Conservation (phyloP, 495 filamentous ascomycete species). For the Lepidopterella palustris region DNA sequence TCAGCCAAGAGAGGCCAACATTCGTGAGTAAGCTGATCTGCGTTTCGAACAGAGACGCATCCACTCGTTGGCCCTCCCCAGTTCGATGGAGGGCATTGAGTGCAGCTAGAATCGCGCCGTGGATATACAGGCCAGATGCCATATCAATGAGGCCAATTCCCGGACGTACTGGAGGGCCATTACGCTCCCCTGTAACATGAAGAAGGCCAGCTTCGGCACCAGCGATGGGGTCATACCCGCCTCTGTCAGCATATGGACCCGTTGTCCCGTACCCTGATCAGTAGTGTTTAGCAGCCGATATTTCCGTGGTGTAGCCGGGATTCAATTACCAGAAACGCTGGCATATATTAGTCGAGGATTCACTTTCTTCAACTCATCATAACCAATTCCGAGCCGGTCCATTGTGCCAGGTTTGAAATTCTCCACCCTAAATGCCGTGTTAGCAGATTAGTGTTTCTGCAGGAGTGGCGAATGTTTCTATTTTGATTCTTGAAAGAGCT, state of each 20-base stretch:
- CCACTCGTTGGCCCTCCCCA: conserved; percentile 33
- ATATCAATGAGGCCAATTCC: conserved; percentile 36
- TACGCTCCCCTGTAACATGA: conserved; percentile 36
- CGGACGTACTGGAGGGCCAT: conserved; percentile 31
- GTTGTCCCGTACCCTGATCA: conserved; percentile 24
- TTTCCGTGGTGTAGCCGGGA: background rate
- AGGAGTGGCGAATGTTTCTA: too few relatives aligned
- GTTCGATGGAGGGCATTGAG: conserved; percentile 31
- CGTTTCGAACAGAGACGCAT: conserved; percentile 32
- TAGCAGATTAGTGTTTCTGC: too few relatives aligned
- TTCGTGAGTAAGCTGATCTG: conserved; percentile 34
- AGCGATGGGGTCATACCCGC: conserved; percentile 31
- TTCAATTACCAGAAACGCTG: conserved; percentile 24
- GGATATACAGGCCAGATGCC: conserved; percentile 35
- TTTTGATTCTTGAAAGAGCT: background rate
- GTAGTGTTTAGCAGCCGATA: background rate
- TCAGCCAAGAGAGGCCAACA: conserved; percentile 32
- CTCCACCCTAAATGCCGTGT: background rate
- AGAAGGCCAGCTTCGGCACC: conserved; percentile 35
- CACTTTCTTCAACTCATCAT: background rate
- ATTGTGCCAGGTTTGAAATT: background rate
- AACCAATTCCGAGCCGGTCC: background rate
- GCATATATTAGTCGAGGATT: conserved; percentile 36
- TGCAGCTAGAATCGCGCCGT: conserved; percentile 31
- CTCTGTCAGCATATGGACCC: conserved; percentile 31